Evolutionary conservation across 1,139 yeast genomes (phyloP).

Genomic region (Pichia sp.): DNA sequence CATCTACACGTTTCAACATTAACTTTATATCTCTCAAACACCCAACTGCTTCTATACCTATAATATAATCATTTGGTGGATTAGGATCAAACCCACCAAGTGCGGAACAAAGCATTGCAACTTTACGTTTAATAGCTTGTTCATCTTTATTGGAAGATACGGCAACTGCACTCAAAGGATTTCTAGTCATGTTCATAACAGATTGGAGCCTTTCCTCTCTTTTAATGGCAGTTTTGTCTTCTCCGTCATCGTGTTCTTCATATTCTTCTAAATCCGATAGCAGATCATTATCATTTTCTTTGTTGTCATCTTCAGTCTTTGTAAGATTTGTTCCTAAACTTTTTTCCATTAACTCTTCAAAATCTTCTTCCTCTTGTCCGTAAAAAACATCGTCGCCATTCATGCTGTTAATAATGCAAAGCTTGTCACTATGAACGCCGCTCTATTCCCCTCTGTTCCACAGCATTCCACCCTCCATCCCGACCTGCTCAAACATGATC

Average conservation of each 20-base stretch:
- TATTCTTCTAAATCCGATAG: slow-evolving; percentile 18
- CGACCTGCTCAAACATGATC: neutral
- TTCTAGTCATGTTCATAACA: slow-evolving; percentile 13
- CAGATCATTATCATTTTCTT: slow-evolving; percentile 19
- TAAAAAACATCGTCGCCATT: slow-evolving; percentile 13
- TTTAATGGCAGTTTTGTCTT: slow-evolving; percentile 11
- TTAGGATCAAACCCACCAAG: slow-evolving; percentile 71
- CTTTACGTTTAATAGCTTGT: slow-evolving; percentile 55
- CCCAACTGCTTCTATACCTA: slow-evolving; percentile 89
- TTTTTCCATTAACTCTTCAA: slow-evolving; percentile 27
- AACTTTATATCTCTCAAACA: slow-evolving; percentile 82
- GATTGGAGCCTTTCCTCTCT: slow-evolving; percentile 12
- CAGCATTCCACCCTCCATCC: slow-evolving; percentile 6
- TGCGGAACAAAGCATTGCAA: slow-evolving; percentile 68
- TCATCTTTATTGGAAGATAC: slow-evolving; percentile 19
- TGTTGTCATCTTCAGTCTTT: slow-evolving; percentile 18
- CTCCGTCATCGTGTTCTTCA: slow-evolving; percentile 18
- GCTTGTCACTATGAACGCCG: too few species aligned
- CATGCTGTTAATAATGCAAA: neutral
- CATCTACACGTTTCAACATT: slow-evolving; percentile 85
- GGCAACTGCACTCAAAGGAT: neutral
- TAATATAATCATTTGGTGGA: slow-evolving; percentile 50
- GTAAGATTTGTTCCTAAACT: slow-evolving; percentile 17
- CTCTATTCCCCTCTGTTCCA: neutral
- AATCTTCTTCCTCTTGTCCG: slow-evolving; percentile 26